Conservation (phyloP, 305 asterid species). For the Fraxinus dipetala region DNA sequence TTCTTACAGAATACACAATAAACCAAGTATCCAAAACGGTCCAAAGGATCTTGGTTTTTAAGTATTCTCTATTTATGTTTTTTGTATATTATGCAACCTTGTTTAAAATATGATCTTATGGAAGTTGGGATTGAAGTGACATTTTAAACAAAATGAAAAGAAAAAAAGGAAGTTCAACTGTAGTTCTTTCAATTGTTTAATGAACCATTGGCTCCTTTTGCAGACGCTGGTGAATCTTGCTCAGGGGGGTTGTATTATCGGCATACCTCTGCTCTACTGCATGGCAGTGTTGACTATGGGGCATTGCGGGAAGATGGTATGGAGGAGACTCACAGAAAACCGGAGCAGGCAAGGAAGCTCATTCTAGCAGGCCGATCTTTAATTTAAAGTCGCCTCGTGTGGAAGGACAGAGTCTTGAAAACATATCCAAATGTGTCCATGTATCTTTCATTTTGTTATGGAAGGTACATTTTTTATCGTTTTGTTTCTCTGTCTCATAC, state of each 20-base stretch:
- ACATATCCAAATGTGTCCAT: background rate
- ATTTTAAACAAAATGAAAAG: background rate
- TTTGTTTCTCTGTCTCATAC: background rate
- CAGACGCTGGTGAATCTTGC: conserved; percentile 83
- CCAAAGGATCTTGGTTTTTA: background rate
- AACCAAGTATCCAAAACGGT: background rate
- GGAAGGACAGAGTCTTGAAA: background rate
- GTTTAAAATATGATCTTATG: background rate
- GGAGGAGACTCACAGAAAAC: conserved; percentile 60
- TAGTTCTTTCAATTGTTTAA: conserved; percentile 7
- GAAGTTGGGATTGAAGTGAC: background rate
- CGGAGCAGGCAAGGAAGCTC: conserved; percentile 40
- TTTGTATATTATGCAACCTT: background rate
- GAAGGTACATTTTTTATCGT: background rate
- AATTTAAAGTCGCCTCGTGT: background rate
- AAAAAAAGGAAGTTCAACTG: background rate
- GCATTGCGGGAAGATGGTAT: conserved; percentile 66
- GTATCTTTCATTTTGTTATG: background rate
- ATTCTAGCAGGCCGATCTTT: conserved; percentile 16
- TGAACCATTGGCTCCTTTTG: conserved; percentile 23
- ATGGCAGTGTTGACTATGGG: conserved; percentile 53
- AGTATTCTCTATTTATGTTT: background rate
- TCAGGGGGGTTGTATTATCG: conserved; percentile 74
- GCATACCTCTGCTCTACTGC: conserved; percentile 73
- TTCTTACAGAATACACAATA: background rate